Evolutionary conservation across 73 alveolate species (phyloP).

Genomic region (Symbiodinium natans): DNA sequence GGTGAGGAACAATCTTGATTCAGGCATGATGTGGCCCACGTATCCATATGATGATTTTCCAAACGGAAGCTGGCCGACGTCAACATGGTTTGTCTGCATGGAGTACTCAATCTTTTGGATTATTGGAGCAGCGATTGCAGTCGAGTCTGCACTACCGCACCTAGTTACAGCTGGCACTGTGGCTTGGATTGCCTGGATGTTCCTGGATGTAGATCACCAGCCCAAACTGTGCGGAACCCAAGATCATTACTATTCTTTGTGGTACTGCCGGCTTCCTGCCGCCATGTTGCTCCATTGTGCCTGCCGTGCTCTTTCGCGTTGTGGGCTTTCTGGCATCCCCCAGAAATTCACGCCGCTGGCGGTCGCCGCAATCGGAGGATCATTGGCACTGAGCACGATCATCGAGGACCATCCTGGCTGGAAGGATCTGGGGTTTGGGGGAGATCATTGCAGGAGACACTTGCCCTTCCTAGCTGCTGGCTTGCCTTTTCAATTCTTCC

Average conservation of each 20-base stretch:
- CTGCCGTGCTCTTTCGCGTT: background rate
- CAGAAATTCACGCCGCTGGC: background rate
- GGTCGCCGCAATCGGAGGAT: background rate
- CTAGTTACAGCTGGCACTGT: background rate
- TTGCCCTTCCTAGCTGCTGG: background rate
- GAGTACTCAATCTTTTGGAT: background rate
- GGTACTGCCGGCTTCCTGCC: background rate
- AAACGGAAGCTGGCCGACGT: background rate
- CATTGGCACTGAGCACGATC: background rate
- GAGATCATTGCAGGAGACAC: background rate
- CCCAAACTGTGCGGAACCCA: background rate
- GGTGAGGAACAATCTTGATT: background rate
- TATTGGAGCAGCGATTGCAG: background rate
- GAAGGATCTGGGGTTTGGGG: background rate
- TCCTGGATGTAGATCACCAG: background rate
- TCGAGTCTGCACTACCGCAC: background rate
- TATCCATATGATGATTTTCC: background rate
- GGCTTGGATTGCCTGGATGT: background rate
- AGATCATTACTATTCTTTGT: background rate
- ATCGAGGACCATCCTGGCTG: background rate
- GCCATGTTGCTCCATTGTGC: conserved; percentile 4
- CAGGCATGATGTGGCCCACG: background rate
- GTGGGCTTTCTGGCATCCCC: background rate
- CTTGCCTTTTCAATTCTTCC: background rate
- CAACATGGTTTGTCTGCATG: background rate